Base-by-base conservation (phyloP, 768 basidiomycete genomes). In the Calocera viscosa region DNA sequence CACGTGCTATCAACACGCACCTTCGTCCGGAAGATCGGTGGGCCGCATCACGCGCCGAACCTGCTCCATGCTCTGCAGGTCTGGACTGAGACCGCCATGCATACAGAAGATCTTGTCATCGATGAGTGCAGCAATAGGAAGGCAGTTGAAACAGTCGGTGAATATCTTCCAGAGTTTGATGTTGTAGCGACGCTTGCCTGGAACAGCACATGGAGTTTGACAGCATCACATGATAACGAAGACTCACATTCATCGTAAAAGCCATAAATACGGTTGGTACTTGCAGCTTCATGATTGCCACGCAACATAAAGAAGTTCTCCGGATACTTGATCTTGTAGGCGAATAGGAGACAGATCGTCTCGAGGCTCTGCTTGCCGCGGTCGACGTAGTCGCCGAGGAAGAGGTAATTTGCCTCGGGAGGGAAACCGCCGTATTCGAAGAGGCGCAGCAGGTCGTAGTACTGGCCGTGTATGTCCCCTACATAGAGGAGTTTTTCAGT, bases 101-200 rank as follows among this genome's bases (percentile, higher is more conserved):
- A 68, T 69, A 64, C 66, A 67, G 33, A 69, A 67, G 49, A 69
- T 69, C 66, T 67, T 67, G 41, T 69, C 69, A 47, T 69, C 69
- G 35, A 70, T 66, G 49, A 69, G 67, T 33, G 69, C 69, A 10
- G 69, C 67, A 30, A 69, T 64, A 17, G 69, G 69, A 3, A 69
- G 69, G 38, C 69, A 69, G 63, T 69, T 69, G 65, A 69, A 69
- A 66, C 69, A 69, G 34, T 69, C 69, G 38, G 69, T 69, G 67
- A 69, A 69, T 26, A 65, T 69, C 69, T 69, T 69, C 69, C 69
- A 69, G 10, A 69, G 69, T 64, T 69, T 69, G 66, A 69, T 69
- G 67, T 69, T 69, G 65, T 69, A 69, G 26, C 69, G 66, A 32
- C 69, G 69, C 65, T 69, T 69, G 66, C 68, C 68, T 69, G 5